Conservation (phyloP, 129 eudicot species). For the Escallonia herrerae region DNA sequence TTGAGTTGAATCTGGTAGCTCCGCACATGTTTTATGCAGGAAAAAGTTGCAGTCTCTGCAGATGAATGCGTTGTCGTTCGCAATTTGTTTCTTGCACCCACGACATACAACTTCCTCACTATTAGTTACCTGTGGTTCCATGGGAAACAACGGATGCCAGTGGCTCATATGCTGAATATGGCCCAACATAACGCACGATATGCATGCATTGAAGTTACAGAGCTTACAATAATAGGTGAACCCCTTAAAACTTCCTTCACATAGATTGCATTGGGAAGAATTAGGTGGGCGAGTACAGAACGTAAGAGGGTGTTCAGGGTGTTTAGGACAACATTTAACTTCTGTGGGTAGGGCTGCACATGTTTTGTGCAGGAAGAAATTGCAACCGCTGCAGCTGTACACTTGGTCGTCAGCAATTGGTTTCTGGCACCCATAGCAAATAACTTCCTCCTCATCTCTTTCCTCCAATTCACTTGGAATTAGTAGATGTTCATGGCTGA, state of each 20-base stretch:
- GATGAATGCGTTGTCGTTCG: background rate
- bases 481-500: background rate
- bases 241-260: background rate
- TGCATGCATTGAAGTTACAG: too few relatives aligned
- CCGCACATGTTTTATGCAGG: conserved; percentile 1
- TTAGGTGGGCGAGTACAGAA: background rate
- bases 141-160: background rate
- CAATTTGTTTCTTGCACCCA: background rate
- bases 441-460: background rate
- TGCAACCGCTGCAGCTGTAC: background rate
- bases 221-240: too few relatives aligned
- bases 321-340: background rate
- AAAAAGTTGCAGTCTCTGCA: background rate
- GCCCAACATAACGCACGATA: too few relatives aligned
- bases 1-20: background rate
- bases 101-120: too few relatives aligned
- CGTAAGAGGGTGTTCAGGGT: background rate
- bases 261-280: background rate
- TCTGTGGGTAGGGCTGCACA: background rate
- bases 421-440: background rate
- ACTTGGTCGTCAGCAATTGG: background rate
- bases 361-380: background rate
- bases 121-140: background rate
- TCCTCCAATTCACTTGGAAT: background rate
- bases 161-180: background rate